These are phyloP conservation scores for Pseudozyma flocculosa DNA, from an alignment of 1,284 basidiomycete species.

Conservation along the genomic window DNA sequence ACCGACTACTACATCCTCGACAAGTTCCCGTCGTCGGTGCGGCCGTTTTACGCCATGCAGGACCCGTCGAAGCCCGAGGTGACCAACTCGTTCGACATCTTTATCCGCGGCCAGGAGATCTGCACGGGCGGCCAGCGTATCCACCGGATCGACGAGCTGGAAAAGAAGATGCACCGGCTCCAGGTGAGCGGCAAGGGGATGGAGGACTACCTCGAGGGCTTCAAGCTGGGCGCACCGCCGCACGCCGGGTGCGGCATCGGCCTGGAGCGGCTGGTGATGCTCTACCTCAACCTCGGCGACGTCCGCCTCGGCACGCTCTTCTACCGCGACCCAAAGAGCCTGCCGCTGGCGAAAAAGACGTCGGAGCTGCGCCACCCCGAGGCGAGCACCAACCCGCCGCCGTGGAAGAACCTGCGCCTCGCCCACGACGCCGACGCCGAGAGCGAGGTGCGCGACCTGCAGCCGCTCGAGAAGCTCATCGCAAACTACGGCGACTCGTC, in stretches of 20 bases:
- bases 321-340: slow-evolving; percentile 53
- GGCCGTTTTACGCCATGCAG: slow-evolving; percentile 78
- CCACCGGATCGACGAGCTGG: slow-evolving; percentile 47
- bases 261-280: slow-evolving; percentile 54
- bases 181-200: slow-evolving; percentile 45
- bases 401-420: slow-evolving; percentile 32
- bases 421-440: slow-evolving; percentile 19
- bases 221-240: slow-evolving; percentile 53
- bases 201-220: slow-evolving; percentile 55
- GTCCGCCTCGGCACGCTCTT: slow-evolving; percentile 54
- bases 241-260: slow-evolving; percentile 57
- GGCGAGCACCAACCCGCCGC: slow-evolving; percentile 49
- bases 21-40: slow-evolving; percentile 67
- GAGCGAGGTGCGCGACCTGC: slow-evolving; percentile 41
- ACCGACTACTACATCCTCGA: slow-evolving; percentile 68
- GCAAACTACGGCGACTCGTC: slow-evolving; percentile 65
- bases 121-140: slow-evolving; percentile 57
- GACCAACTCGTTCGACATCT: slow-evolving; percentile 56
- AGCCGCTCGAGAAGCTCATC: slow-evolving; percentile 61
- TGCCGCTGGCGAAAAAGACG: slow-evolving; percentile 32
- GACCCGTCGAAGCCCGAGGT: slow-evolving; percentile 62
- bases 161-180: slow-evolving; percentile 41
- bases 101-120: slow-evolving; percentile 56
- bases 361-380: slow-evolving; percentile 49
- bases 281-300: slow-evolving; percentile 56